Evolutionary conservation across 352 stramenopile species (phyloP).

Genomic region (Phytophthora fragariaefolia): DNA sequence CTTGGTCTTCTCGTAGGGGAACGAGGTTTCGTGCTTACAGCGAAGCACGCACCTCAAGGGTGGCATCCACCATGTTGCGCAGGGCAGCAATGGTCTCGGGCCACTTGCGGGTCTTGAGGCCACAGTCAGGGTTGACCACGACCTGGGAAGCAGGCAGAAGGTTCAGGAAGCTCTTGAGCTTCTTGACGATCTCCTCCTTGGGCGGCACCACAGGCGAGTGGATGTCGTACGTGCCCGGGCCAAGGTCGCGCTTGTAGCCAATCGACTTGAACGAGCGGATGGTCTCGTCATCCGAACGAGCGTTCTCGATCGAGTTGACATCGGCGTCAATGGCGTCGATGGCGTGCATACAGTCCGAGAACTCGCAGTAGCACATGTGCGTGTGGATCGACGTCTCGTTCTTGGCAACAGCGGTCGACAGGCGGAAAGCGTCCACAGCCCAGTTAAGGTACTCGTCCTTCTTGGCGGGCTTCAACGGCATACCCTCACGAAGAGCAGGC

Average conservation of each 20-base stretch:
- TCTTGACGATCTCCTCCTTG: slow-evolving; percentile 87
- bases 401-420: slow-evolving; percentile 86
- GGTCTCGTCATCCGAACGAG: slow-evolving; percentile 90
- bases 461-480: slow-evolving; percentile 88
- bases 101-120: slow-evolving; percentile 94
- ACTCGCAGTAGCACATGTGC: slow-evolving; percentile 98
- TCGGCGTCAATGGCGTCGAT: slow-evolving; percentile 94
- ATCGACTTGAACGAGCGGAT: slow-evolving; percentile 91
- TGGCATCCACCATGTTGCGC: slow-evolving; percentile 91
- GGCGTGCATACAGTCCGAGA: slow-evolving; percentile 93
- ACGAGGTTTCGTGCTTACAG: slow-evolving; percentile 43
- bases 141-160: slow-evolving; percentile 79
- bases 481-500: slow-evolving; percentile 91
- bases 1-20: slow-evolving; percentile 11
- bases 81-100: slow-evolving; percentile 90
- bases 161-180: slow-evolving; percentile 88
- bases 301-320: slow-evolving; percentile 96
- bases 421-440: slow-evolving; percentile 87
- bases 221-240: slow-evolving; percentile 94
- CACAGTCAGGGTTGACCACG: slow-evolving; percentile 94
- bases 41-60: slow-evolving; percentile 69
- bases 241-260: slow-evolving; percentile 91
- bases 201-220: slow-evolving; percentile 94
- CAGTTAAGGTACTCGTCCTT: slow-evolving; percentile 87
- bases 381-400: slow-evolving; percentile 94